Evolutionary conservation across 495 filamentous ascomycete genomes (phyloP).

Genomic region (Penicillium ucsense): DNA sequence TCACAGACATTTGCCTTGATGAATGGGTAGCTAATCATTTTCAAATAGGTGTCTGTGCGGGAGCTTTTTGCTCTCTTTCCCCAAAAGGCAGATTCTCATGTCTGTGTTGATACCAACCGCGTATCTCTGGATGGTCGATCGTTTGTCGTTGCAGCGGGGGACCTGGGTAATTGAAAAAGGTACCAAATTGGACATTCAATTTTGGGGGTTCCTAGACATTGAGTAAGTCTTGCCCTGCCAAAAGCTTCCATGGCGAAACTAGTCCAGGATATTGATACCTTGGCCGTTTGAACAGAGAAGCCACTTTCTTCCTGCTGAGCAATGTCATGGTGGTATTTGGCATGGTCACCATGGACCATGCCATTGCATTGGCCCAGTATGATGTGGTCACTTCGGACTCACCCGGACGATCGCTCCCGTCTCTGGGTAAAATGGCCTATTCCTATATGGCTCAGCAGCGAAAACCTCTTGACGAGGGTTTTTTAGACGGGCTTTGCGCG

Average conservation of each 20-base stretch:
- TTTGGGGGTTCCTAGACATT: slow-evolving; percentile 55
- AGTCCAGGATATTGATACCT: no score
- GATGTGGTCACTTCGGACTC: neutral
- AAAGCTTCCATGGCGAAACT: no score
- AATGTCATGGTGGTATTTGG: slow-evolving; percentile 57
- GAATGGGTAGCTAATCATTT: neutral
- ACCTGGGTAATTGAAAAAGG: slow-evolving; percentile 56
- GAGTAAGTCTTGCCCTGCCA: slow-evolving; percentile 36
- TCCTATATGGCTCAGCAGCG: slow-evolving; percentile 1
- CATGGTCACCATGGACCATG: slow-evolving; percentile 54
- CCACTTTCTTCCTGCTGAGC: slow-evolving; percentile 56
- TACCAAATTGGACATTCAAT: slow-evolving; percentile 47
- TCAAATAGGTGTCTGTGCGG: neutral
- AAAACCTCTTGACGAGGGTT: neutral
- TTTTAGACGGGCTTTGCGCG: slow-evolving; percentile 41
- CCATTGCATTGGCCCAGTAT: slow-evolving; percentile 42
- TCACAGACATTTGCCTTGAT: no score
- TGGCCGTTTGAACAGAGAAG: slow-evolving; percentile 12
- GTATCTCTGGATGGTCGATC: slow-evolving; percentile 60
- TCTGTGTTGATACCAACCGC: slow-evolving; percentile 53
- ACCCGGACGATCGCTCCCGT: neutral
- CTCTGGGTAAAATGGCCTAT: neutral
- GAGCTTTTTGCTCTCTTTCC: slow-evolving; percentile 43
- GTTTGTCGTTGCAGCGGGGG: slow-evolving; percentile 47
- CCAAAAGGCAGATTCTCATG: slow-evolving; percentile 36